Evolutionary conservation across 1,284 basidiomycete species (phyloP).

Genomic region (Ganoderma boninense): DNA sequence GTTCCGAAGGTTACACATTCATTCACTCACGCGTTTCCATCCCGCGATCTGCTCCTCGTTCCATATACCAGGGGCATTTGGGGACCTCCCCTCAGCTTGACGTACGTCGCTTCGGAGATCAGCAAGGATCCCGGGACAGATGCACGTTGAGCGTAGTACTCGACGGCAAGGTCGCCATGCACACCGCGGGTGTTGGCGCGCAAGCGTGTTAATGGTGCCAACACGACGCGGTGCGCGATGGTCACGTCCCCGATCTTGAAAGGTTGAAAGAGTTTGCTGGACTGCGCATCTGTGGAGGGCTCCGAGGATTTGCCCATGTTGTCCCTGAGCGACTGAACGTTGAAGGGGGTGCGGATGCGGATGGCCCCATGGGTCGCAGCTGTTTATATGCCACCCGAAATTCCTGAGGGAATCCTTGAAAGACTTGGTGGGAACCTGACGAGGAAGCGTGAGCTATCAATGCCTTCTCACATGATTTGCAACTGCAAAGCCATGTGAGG

Average conservation of each 20-base stretch:
- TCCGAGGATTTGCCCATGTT: neutral
- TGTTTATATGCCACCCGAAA: neutral
- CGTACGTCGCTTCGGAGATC: conserved; percentile 56
- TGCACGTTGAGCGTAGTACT: conserved; percentile 58
- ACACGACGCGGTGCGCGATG: conserved; percentile 54
- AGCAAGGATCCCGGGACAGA: conserved; percentile 53
- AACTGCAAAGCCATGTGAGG: neutral
- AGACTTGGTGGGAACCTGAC: neutral
- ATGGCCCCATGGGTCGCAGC: neutral
- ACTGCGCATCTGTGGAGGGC: neutral
- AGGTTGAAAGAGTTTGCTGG: conserved; percentile 52
- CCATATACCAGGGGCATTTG: conserved; percentile 53
- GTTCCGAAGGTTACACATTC: too few relatives aligned
- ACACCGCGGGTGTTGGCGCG: conserved; percentile 40
- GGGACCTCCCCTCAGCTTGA: conserved; percentile 45
- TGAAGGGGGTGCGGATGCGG: neutral
- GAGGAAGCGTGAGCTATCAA: neutral
- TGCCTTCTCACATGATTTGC: neutral
- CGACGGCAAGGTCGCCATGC: conserved; percentile 41
- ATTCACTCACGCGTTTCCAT: conserved; percentile 53
- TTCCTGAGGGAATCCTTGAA: neutral
- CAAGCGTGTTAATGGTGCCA: conserved; percentile 55
- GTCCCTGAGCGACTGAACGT: neutral
- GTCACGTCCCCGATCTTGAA: conserved; percentile 48
- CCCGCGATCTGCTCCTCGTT: conserved; percentile 50